phyloP scores from a whole-genome alignment of 2,329 filamentous ascomycete genomes.

The Cryphonectria carpinicola region DNA sequence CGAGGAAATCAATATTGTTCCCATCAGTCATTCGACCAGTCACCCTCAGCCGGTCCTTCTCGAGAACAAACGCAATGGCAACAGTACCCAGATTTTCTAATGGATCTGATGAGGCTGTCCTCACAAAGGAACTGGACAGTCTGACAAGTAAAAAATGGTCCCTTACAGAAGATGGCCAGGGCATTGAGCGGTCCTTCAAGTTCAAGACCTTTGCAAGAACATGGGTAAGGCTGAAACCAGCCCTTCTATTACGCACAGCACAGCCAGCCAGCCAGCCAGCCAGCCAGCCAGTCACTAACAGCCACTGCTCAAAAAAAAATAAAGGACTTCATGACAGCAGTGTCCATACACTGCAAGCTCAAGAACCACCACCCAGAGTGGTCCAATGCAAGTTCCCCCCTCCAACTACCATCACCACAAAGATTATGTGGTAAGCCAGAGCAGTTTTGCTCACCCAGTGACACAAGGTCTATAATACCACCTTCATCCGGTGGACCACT shows the following conservation, averaged over 20 bases:
- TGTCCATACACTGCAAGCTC: slow-evolving; percentile 69
- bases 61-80: slow-evolving; percentile 13
- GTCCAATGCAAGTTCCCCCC: slow-evolving; percentile 62
- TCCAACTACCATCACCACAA: background rate
- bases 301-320: slow-evolving; percentile 38
- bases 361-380: slow-evolving; percentile 77
- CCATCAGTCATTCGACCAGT: background rate
- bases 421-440: background rate
- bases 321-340: slow-evolving; percentile 77
- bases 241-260: background rate
- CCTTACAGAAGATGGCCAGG: slow-evolving; percentile 54
- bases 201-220: slow-evolving; percentile 70
- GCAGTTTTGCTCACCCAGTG: background rate
- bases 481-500: slow-evolving; percentile 74
- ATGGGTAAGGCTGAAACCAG: slow-evolving; percentile 53
- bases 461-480: slow-evolving; percentile 70
- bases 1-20: background rate
- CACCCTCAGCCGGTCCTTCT: slow-evolving; percentile 4
- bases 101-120: slow-evolving; percentile 47
- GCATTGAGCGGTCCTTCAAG: slow-evolving; percentile 62
- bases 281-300: background rate
- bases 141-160: slow-evolving; percentile 52
- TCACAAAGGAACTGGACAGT: slow-evolving; percentile 42
- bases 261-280: too few species aligned
- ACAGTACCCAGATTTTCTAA: slow-evolving; percentile 44